Evolutionary conservation across 352 stramenopile genomes (phyloP), one percentile per base, ranked within the genome.

Genomic region (Phytophthora litchii): DNA sequence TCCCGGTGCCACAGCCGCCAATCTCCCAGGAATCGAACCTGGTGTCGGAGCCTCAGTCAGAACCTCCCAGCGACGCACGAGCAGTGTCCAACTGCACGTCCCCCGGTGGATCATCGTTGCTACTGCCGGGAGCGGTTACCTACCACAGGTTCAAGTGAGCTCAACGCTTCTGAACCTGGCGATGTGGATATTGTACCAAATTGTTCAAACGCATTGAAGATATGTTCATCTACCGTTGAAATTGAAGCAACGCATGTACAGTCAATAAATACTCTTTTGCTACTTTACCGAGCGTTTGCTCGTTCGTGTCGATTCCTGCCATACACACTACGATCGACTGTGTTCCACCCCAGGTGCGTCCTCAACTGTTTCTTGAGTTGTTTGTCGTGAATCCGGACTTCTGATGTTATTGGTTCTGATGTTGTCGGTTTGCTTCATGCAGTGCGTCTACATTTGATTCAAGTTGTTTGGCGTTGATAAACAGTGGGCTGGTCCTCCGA

Each of bases 201-300:
- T 56, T 72, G 64, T 64, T 67, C 34, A 56, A 67, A 64, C 38
- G 34, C 54, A 57, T 31, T 55, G 32, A 54, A 64, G 16, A 60
- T 38, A 53, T 60, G 58, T 45, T n/a, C 21, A 55, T 35, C 37
- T 46, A 57, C 11, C 32, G 19, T 58, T 42, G 42, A 35, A 60
- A 44, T 53, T 55, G 23, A 60, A 60, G 35, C 34, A 53, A 49
- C 35, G 12, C 19, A 64, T 64, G 48, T 60, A 65, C 48, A 60
- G 40, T 55, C 23, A 65, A 61, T 70, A 65, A 70, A 65, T 65
- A 65, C 13, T 41, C 35, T 56, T 54, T 64, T 64, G 29, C 35
- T 41, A 47, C 16, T 57, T 42, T 36, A 20, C 20, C 19, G 54
- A 38, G 35, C 25, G 23, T 29, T 42, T 55, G n/a, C n/a, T n/a